Evolutionary conservation across 1,284 basidiomycete genomes (phyloP), one percentile per base, ranked within the genome.

Genomic region (Paramarasmius palmivorus): DNA sequence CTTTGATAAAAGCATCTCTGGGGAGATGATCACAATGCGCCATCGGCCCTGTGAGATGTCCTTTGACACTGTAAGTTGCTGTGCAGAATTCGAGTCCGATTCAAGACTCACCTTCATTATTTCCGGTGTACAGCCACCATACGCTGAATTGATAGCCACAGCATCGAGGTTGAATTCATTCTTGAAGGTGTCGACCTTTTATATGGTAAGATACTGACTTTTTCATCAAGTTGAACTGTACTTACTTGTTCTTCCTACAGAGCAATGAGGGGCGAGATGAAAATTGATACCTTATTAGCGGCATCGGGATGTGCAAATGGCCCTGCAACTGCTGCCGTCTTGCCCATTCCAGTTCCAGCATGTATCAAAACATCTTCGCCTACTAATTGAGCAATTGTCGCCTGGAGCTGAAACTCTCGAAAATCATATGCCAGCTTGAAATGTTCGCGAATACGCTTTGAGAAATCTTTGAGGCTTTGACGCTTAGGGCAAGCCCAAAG

Each of bases 161-260:
- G 58, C 52, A 9, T 54, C 45, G 2, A 61, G 42, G n/a, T 44
- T 52, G 22, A 62, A 62, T 32, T 58, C 52, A 9, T 54, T 45
- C 22, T 50, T 32, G 44, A 59, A 59, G 1, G 60, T 61, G 3
- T 49, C 34, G 2, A 59, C 60, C 59, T 61, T 29, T 8, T 34
- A 14, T 1, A 4, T 20, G 40, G 41, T 38, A 37, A 37, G 37
- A 1, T 38, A 25, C 15, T 9, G 34, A 6, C 39, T 40, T 17
- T 29, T 42, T 8, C 10, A 23, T 20, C 32, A 2, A 40, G 19
- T 26, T n/a, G n/a, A 14, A 14, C 20, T 41, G 14, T 26, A 48
- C 59, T 57, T 25, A 73, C 73, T 65, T 71, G 69, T 49, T 76
- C 72, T 0, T 73, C 66, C 23, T 75, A 71, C 1, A 76, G 62